Base-by-base conservation (phyloP, 345 rosid species). In the Noccaea caerulescens region DNA sequence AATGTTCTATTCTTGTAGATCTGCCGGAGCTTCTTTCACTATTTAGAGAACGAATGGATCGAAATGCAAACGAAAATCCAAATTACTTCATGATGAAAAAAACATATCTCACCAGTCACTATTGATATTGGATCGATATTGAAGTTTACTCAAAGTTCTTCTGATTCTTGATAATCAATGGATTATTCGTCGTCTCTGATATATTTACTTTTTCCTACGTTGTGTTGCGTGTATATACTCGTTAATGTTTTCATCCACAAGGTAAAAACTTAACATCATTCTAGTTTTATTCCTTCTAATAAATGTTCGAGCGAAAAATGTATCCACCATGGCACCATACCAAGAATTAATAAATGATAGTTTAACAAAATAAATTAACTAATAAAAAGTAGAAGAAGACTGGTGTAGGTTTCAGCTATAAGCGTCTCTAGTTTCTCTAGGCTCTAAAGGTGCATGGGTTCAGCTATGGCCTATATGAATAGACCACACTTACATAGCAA, bases 391-490 rank as follows among this genome's bases (percentile, higher is more conserved):
- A 39, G 11, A 16, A 36, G 6, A 41, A 14, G 8, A 39, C 6
- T 37, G 7, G 61, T 14, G 2, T 1, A 8, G 23, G 71, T 43
- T 27, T 72, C 50, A 65, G 58, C 77, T 64, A 56, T 1, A 20
- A 8, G 65, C 65, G 36, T 10, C 58, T 64, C 47, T 67, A 67
- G 18, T 39, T 27, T 27, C 39, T 38, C 6, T 63, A 72, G 63
- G 30, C 56, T 23, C 32, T 6, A 72, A 63, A 72, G 76, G 12
- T 72, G 70, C 57, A 63, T 72, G 64, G 57, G 58, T 14, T 62
- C 12, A 63, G 57, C 58, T 63, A 63, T 23, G 52, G 20, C 33
- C 75, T 60, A 23, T 53, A 10, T 16, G 57, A 63, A 38, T 56
- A 54, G 63, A 72, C 63, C 70, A 54, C 23, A 13, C 60, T 63